Conservation (phyloP, 768 basidiomycete genomes). For the Tylopilus sp. region DNA sequence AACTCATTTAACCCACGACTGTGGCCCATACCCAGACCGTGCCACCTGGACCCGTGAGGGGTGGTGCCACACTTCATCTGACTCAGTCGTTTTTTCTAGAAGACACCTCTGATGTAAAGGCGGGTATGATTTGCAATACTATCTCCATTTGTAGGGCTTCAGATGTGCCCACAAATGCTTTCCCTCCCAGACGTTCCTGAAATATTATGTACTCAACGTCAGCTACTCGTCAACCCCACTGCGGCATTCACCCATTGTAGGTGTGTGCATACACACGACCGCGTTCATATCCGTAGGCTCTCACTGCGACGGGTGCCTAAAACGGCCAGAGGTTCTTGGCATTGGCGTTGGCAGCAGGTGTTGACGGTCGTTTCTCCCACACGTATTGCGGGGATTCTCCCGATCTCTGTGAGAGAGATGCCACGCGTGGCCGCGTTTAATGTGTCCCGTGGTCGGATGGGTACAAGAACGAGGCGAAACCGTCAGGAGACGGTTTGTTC, state of each 20-base stretch:
- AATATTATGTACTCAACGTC: not conserved
- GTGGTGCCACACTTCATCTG: not conserved
- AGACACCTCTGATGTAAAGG: not conserved
- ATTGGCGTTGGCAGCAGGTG: slow-evolving; percentile 1
- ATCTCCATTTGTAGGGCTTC: not conserved
- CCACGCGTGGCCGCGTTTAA: not conserved
- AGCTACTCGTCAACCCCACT: not conserved
- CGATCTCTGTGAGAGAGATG: not conserved
- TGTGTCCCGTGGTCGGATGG: not conserved
- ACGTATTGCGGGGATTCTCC: not conserved
- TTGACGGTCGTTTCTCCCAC: not conserved
- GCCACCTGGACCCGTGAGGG: not conserved
- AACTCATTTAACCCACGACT: not conserved
- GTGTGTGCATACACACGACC: not conserved
- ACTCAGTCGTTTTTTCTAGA: not conserved
- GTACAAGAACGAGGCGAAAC: not conserved
- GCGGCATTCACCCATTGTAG: not conserved
- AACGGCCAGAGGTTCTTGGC: not conserved
- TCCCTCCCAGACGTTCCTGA: not conserved
- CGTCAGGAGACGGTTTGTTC: not conserved
- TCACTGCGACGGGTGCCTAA: not conserved
- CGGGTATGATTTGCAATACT: not conserved
- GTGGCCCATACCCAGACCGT: not conserved
- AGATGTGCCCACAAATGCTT: not conserved
- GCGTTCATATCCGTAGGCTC: slow-evolving; percentile 7